Evolutionary conservation across 2,329 filamentous ascomycete species (phyloP), one percentile per base, ranked within the genome.

Genomic region (Ophiostoma ulmi): DNA sequence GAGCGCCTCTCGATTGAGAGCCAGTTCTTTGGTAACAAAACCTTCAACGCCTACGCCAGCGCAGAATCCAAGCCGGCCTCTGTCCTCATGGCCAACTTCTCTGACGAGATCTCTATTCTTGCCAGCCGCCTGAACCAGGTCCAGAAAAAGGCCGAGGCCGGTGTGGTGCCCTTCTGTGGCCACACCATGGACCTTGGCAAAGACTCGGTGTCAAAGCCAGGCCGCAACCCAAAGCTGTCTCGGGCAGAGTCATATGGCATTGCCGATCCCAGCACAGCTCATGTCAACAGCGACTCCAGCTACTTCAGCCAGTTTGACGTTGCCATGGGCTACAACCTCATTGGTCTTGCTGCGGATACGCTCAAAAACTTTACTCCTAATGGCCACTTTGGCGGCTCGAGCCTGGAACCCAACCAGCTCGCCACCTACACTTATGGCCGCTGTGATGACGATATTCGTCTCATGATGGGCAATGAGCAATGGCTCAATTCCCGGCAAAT

Each of bases 271-370:
- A 35, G 38, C 55, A n/a, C 22, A 1, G 55, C 35, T 11, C 65
- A 64, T 26, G 65, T 38, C 52, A 64, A 52, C 52, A n/a, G 10
- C n/a, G 11, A 14, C 17, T 39, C 10, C 8, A 31, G 1, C 3
- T 10, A 48, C 17, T 67, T 72, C 17, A 44, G 39, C 3, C 10
- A 36, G 5, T 1, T 31, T 6, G 69, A 69, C 26, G 69, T 72
- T 20, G 71, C 22, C 66, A 55, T 38, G 69, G 71, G 71, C 36
- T 58, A 41, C 44, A 70, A 35, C 17, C 5, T 70, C 20, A 5
- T 65, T 2, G 38, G 58, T 6, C 69, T 69, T 5, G 22, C 70
- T 26, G 44, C 20, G 6, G 8, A 52, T 26, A 52, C 66, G 38
- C 66, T 66, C 39, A 31, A 11, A 5, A 41, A 6, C 20, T 65